Evolutionary conservation across 768 basidiomycete species (phyloP), one percentile per base, ranked within the genome.

Genomic region (Wakefieldia striispora): DNA sequence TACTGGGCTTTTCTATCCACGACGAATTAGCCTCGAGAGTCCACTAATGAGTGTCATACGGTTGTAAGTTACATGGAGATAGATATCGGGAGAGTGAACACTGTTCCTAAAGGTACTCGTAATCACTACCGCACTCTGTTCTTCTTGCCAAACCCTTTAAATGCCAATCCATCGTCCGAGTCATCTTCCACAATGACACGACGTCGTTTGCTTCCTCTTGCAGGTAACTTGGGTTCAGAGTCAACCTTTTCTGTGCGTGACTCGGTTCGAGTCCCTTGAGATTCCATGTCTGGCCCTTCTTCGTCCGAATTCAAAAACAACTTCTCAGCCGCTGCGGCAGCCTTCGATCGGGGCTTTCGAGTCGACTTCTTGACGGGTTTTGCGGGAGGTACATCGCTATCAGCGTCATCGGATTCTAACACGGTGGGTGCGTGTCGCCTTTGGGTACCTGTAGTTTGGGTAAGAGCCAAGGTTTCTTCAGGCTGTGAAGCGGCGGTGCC

Each of bases 1-100:
- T 92, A 54, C 75, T 93, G 11, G 83, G 83, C 14, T 95, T 94
- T 70, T 90, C 87, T 21, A 84, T 93, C 56, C 81, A 91, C 54
- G 81, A 86, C 41, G 88, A 90, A 69, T 60, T 92, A 45, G 63
- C 53, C 41, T 37, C 51, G 62, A 47, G 33, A 37, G n/a, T 40
- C 2, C 34, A 23, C 27, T 55, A 49, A 38, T 12, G 20, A 5
- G 23, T 6, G 23, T 39, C 33, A 42, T 21, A 49, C 38, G 24
- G 3, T 4, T 10, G 37, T 56, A 54, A 20, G 38, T 20, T 50
- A 52, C 31, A 26, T 10, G n/a, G n/a, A n/a, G n/a, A n/a, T n/a
- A n/a, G n/a, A n/a, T n/a, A n/a, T n/a, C n/a, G n/a, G n/a, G n/a
- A n/a, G n/a, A n/a, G n/a, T n/a, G n/a, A n/a, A n/a, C n/a, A n/a